phyloP scores from a whole-genome alignment of 2,329 filamentous ascomycete species.

The Colletotrichum orbiculare region DNA sequence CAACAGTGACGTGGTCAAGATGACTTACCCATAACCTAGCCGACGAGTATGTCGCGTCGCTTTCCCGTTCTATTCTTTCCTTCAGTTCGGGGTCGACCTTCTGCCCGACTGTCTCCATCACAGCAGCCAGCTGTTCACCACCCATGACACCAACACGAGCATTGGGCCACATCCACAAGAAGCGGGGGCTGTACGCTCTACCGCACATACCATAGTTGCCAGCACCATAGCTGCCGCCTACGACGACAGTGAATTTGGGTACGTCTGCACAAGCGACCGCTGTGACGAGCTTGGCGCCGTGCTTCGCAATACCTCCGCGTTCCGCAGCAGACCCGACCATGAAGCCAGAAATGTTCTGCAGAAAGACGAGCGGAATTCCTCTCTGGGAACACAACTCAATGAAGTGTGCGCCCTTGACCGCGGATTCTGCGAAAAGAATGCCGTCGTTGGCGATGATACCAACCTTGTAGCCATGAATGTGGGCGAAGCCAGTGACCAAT shows the following conservation, averaged over 20 bases:
- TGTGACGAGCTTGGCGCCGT: constrained; percentile 95
- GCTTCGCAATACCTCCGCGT: constrained; percentile 95
- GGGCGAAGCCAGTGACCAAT: constrained; percentile 90
- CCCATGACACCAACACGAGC: constrained; percentile 98
- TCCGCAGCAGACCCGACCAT: constrained; percentile 97
- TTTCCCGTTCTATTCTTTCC: constrained; percentile 88
- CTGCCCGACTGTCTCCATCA: constrained; percentile 95
- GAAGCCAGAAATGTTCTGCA: constrained; percentile 98
- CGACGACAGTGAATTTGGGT: constrained; percentile 95
- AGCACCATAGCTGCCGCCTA: constrained; percentile 92
- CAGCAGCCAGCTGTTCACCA: constrained; percentile 86
- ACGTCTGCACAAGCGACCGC: constrained; percentile 94
- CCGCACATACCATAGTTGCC: constrained; percentile 99
- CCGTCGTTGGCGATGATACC: constrained; percentile 97
- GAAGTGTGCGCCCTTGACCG: constrained; percentile 95
- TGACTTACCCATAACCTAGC: constrained; percentile 84
- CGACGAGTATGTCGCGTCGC: constrained; percentile 87
- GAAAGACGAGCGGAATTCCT: constrained; percentile 88
- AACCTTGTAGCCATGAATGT: constrained; percentile 89
- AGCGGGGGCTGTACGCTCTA: constrained; percentile 88
- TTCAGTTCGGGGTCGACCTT: constrained; percentile 83
- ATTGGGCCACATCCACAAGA: constrained; percentile 98
- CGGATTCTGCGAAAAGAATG: constrained; percentile 89
- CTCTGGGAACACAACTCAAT: constrained; percentile 94
- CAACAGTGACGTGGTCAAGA: constrained; percentile 21